Conservation (phyloP, 2,329 filamentous ascomycete genomes). For the Stagonosporopsis rhizophila region DNA sequence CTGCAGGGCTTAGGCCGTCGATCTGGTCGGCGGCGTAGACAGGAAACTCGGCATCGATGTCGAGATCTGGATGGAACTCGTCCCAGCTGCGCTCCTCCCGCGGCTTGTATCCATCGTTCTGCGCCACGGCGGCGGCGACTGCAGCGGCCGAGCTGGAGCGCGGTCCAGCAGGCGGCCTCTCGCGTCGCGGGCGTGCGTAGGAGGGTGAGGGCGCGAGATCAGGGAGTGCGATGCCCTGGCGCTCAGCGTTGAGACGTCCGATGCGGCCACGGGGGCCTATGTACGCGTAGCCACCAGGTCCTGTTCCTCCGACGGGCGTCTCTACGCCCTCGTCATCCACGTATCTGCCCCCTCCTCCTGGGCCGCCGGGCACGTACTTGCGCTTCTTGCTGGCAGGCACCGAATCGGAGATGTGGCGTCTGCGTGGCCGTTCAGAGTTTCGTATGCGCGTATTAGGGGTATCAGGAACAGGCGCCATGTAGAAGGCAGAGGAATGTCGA, state of each 20-base stretch:
- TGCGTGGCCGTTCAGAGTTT: constrained; percentile 42
- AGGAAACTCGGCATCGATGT: constrained; percentile 81
- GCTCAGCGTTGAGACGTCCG: constrained; percentile 58
- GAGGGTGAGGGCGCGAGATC: constrained; percentile 58
- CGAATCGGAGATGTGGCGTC: constrained; percentile 47
- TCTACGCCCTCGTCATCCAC: constrained; percentile 74
- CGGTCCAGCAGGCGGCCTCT: constrained; percentile 60
- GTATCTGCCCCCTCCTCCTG: constrained; percentile 85
- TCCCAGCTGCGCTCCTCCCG: constrained; percentile 97
- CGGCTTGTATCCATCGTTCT: constrained; percentile 96
- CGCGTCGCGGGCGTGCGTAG: constrained; percentile 47
- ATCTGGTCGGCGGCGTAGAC: constrained; percentile 85
- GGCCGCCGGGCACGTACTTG: constrained; percentile 82
- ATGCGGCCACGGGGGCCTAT: constrained; percentile 62
- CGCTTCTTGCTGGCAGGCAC: constrained; percentile 55
- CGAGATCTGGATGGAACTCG: constrained; percentile 94
- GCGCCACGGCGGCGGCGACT: constrained; percentile 84
- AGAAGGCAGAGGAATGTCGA: constrained; percentile 35
- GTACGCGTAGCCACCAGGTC: constrained; percentile 59
- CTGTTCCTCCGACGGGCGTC: constrained; percentile 60
- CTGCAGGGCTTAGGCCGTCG: constrained; percentile 68
- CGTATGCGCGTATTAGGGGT: constrained; percentile 48
- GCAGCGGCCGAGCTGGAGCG: constrained; percentile 87
- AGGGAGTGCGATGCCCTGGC: constrained; percentile 50
- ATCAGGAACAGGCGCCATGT: constrained; percentile 47